Base-by-base conservation (phyloP, 345 rosid genomes). In the Trapa incisa region DNA sequence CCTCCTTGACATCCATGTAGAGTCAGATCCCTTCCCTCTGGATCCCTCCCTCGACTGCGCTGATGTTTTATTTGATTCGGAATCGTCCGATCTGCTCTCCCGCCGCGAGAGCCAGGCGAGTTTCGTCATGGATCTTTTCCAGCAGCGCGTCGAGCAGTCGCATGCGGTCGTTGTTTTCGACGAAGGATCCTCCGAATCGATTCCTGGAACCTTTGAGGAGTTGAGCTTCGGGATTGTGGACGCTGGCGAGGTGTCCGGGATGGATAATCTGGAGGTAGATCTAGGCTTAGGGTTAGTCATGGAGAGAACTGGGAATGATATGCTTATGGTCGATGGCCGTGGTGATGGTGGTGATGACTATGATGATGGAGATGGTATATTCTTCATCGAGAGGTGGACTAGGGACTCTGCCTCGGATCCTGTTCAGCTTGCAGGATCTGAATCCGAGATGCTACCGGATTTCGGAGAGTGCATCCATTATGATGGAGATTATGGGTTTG, bases 91-190 rank as follows among this genome's bases (percentile, higher is more conserved):
- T 76, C 79, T 81, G 17, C 64, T 74, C 61, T 87, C 73, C 12
- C 72, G 71, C 66, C 85, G 88, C 35, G 82, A 80, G 75, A 87
- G 79, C 72, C 92, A 81, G 77, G 87, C 81, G 64, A 75, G 78
- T 71, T 92, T 87, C 78, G 96, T 87, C 65, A 84, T 89, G 93
- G 96, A 92, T 84, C 84, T 92, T 74, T 79, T 92, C 61, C 96
- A 89, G 58, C 89, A 88, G 77, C 96, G 96, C 62, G 93, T 88
- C 64, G 97, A 92, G 79, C 93, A 89, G 68, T 88, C 96, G 73
- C 84, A 80, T 72, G 84, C 80, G 76, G 80, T 80, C 16, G 67
- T 74, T 53, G 73, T 63, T 69, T 72, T 11, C 11, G 63, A 12
- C 2, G 63, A 1, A 35, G 37, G 63, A 58, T 58, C 63, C 5